Conservation (phyloP, 2,329 filamentous ascomycete species). For the Leptographium lundbergii region DNA sequence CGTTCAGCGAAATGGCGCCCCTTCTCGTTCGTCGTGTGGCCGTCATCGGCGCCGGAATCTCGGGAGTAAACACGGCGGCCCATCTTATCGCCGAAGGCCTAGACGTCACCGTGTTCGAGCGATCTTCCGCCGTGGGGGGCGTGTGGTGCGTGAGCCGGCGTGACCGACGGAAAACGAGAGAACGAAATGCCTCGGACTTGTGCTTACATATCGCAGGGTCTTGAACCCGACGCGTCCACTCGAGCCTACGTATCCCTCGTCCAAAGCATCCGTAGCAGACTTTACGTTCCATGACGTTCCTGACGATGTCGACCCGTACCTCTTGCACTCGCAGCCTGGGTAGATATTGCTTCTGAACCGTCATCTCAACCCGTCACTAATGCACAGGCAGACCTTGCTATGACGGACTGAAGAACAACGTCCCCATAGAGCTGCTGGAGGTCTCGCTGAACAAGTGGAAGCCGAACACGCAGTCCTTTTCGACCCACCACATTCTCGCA, state of each 20-base stretch:
- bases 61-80: slow-evolving; percentile 25
- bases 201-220: slow-evolving; percentile 1
- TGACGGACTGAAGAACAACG: slow-evolving; percentile 56
- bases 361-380: neutral
- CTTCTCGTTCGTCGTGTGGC: slow-evolving; percentile 16
- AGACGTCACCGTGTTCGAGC: slow-evolving; percentile 25
- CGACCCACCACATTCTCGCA: slow-evolving; percentile 42
- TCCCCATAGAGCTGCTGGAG: slow-evolving; percentile 45
- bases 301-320: slow-evolving; percentile 28
- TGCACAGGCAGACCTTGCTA: slow-evolving; percentile 34
- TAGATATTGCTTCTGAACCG: neutral
- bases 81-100: slow-evolving; percentile 23
- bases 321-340: slow-evolving; percentile 9
- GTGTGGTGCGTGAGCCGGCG: slow-evolving; percentile 19
- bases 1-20: neutral
- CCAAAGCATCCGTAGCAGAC: slow-evolving; percentile 17
- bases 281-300: slow-evolving; percentile 19
- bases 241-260: slow-evolving; percentile 21
- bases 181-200: neutral
- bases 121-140: slow-evolving; percentile 21
- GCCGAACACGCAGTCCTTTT: slow-evolving; percentile 43
- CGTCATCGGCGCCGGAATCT: slow-evolving; percentile 27
- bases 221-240: slow-evolving; percentile 19
- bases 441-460: slow-evolving; percentile 39
- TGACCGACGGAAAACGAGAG: neutral